Evolutionary conservation across 2,329 filamentous ascomycete species (phyloP), one percentile per base, ranked within the genome.

Genomic region (Hypoxylon sp.): DNA sequence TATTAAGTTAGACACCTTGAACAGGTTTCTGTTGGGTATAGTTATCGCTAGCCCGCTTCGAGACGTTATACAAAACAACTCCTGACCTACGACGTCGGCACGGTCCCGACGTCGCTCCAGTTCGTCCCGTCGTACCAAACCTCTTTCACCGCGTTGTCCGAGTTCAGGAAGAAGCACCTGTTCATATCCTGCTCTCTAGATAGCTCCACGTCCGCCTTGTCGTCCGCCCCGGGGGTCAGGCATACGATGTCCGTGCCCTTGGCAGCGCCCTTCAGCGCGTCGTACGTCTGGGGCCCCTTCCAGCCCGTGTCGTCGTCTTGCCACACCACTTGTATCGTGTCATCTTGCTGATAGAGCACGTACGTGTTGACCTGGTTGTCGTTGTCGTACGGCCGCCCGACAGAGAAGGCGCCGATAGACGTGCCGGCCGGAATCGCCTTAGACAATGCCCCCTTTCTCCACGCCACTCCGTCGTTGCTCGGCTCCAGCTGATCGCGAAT

Each of bases 171-270:
- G 48, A 63, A 68, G 26, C 66, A 68, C 21, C 65, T 61, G 17
- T 68, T 68, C 66, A 66, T 66, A 26, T 68, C 58, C 51, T 68
- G 65, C 13, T 61, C 55, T 37, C 50, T 58, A n/a, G 62, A 62
- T 35, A 68, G 41, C 11, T 24, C 43, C 17, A 60, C 37, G 20
- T 42, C 51, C 5, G 27, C 29, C 18, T 21, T 4, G 10, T 55
- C 55, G 33, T 60, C 60, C 5, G 63, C 54, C 4, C 51, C 65
- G 8, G 60, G 53, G 17, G 60, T 67, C n/a, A 67, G 40, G 29
- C 65, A 68, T 9, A 53, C 43, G n/a, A 68, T 65, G 45, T 68
- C 65, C n/a, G 66, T 63, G 1, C 60, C 62, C 15, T 45, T 40
- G 7, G 45, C 51, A 1, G 66, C 63, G 7, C 43, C 53, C 3